Conservation (phyloP, 106 monocot species). For the Amphibolis antarctica region DNA sequence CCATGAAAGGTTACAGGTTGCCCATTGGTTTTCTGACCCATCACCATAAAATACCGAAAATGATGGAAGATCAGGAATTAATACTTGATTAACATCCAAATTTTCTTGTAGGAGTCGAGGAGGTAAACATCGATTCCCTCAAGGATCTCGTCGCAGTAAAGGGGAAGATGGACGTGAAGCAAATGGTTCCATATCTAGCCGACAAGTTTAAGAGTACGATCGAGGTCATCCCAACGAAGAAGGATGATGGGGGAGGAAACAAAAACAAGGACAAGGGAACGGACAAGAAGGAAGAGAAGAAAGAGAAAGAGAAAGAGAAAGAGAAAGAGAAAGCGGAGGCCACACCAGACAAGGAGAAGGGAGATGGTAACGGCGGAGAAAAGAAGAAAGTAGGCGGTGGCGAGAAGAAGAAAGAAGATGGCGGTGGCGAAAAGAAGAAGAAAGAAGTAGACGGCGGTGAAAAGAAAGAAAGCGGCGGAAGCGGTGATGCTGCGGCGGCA, state of each 20-base stretch:
- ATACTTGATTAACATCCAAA: background rate
- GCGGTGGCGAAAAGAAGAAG: conserved; percentile 8
- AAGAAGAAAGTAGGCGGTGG: conserved; percentile 7
- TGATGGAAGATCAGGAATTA: too few relatives aligned
- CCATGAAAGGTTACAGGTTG: too few relatives aligned
- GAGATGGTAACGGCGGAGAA: conserved; percentile 1
- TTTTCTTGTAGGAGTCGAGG: conserved; percentile 11
- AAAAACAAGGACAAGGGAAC: conserved; percentile 1
- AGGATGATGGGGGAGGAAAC: conserved; percentile 6
- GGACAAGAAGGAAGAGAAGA: background rate
- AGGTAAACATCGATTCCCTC: conserved; percentile 2
- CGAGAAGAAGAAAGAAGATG: background rate
- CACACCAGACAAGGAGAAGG: background rate
- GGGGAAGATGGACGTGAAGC: conserved; percentile 22
- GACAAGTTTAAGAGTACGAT: conserved; percentile 10
- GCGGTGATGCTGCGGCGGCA: background rate
- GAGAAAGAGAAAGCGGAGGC: background rate
- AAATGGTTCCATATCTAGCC: conserved; percentile 1
- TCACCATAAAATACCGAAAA: too few relatives aligned
- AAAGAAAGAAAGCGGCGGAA: conserved; percentile 8
- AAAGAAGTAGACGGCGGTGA: background rate
- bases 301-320: conserved; percentile 1
- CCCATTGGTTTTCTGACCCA: too few relatives aligned
- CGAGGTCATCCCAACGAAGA: conserved; percentile 4
- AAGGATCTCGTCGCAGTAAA: conserved; percentile 25